phyloP scores from a whole-genome alignment of 1,284 basidiomycete genomes.

The Flammula alnicola region DNA sequence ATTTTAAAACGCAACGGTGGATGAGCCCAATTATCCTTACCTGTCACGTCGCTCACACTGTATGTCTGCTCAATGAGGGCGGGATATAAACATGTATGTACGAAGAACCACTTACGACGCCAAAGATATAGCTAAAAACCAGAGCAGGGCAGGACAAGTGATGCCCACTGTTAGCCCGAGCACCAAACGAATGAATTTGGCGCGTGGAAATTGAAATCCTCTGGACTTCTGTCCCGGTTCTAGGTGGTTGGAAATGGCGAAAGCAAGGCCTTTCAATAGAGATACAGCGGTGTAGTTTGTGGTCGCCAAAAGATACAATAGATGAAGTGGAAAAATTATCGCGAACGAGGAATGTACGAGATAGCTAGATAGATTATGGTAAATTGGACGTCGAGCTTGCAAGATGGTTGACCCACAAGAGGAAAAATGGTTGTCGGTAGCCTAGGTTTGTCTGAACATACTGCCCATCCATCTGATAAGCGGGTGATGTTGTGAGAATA shows the following conservation, averaged over 20 bases:
- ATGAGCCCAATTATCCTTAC: constrained; percentile 29
- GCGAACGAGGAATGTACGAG: constrained; percentile 74
- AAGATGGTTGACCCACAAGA: constrained; percentile 55
- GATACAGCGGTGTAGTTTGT: constrained; percentile 49
- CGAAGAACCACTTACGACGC: constrained; percentile 60
- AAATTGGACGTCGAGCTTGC: not conserved
- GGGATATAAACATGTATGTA: constrained; percentile 8
- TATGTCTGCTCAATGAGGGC: not conserved
- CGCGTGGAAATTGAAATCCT: constrained; percentile 45
- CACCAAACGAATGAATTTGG: constrained; percentile 48
- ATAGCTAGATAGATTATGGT: constrained; percentile 52
- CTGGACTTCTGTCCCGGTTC: constrained; percentile 35
- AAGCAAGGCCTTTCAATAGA: constrained; percentile 52
- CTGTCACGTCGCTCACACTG: constrained; percentile 78
- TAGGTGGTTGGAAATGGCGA: constrained; percentile 60
- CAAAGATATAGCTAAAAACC: constrained; percentile 73
- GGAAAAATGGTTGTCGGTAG: constrained; percentile 78
- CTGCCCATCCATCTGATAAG: constrained; percentile 38
- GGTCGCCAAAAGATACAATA: constrained; percentile 59
- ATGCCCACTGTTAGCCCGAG: constrained; percentile 60
- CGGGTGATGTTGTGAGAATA: not conserved
- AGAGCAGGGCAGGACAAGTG: constrained; percentile 67
- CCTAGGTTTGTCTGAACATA: constrained; percentile 74
- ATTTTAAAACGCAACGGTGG: not conserved
- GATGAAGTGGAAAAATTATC: constrained; percentile 73